phyloP scores from a whole-genome alignment of 768 basidiomycete species.

The Dendrothele bispora region DNA sequence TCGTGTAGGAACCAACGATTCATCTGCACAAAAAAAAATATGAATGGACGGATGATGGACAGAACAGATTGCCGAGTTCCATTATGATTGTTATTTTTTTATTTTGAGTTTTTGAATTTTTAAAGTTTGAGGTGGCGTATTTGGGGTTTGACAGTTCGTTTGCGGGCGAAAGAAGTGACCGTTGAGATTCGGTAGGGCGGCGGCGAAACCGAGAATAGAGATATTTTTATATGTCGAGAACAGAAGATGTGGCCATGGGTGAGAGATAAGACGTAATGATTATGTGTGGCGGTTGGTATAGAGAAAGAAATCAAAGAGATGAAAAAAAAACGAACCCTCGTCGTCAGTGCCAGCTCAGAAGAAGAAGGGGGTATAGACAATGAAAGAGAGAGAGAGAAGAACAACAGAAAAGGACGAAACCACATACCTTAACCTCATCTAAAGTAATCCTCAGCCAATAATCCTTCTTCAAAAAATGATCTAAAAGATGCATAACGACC shows the following conservation, averaged over 20 bases:
- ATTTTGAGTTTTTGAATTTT: background rate
- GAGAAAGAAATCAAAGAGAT: background rate
- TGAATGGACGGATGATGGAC: background rate
- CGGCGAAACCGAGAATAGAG: background rate
- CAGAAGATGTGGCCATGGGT: background rate
- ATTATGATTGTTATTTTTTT: too few relatives aligned
- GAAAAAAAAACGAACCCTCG: background rate
- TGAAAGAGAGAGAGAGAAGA: slow-evolving; percentile 6
- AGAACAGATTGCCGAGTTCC: too few relatives aligned
- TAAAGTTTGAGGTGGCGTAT: background rate
- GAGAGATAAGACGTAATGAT: background rate
- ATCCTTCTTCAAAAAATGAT: slow-evolving; percentile 81
- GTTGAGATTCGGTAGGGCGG: background rate
- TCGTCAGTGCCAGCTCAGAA: background rate
- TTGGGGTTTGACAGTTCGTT: background rate
- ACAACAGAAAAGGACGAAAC: slow-evolving; percentile 19
- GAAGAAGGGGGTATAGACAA: background rate
- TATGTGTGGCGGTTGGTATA: background rate
- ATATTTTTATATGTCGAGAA: background rate
- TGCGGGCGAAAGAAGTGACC: background rate
- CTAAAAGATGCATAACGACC: slow-evolving; percentile 70
- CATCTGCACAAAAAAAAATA: slow-evolving; percentile 33
- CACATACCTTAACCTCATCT: slow-evolving; percentile 75
- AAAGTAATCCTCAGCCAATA: slow-evolving; percentile 71
- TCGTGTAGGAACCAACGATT: slow-evolving; percentile 70